Evolutionary conservation across 495 filamentous ascomycete species (phyloP).

Genomic region (Jackrogersella multiformis): DNA sequence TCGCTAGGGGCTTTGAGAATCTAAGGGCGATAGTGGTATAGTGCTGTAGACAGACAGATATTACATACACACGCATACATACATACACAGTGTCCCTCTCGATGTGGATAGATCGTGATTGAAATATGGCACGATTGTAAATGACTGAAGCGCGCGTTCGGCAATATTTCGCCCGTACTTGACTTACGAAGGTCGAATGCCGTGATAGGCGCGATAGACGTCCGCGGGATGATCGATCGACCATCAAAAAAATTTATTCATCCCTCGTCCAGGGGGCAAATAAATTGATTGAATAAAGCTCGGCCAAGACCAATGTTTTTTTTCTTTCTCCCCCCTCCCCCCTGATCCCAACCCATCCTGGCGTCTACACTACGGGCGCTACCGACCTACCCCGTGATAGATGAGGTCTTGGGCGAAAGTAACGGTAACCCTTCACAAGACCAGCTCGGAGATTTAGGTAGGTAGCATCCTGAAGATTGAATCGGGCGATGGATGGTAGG

Average conservation of each 20-base stretch:
- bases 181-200: not conserved
- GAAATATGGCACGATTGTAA: not conserved
- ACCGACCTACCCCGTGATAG: not conserved
- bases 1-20: conserved; percentile 52
- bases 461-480: conserved; percentile 1
- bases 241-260: no score
- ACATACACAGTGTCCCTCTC: no score
- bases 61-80: not conserved
- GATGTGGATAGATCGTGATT: no score
- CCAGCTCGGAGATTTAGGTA: not conserved
- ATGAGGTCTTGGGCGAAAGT: not conserved
- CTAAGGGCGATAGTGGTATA: conserved; percentile 36
- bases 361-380: conserved; percentile 5
- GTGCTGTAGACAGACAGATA: not conserved
- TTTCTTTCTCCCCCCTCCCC: no score
- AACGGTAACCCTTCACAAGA: not conserved
- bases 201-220: conserved; percentile 23
- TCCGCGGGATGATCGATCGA: not conserved
- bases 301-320: not conserved
- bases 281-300: not conserved
- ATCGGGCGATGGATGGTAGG: not conserved
- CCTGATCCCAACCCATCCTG: not conserved
- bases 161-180: not conserved
- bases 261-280: no score
- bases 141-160: not conserved